Conservation (phyloP, 108 stramenopile species). For the Fragilariopsis cylindrus region DNA sequence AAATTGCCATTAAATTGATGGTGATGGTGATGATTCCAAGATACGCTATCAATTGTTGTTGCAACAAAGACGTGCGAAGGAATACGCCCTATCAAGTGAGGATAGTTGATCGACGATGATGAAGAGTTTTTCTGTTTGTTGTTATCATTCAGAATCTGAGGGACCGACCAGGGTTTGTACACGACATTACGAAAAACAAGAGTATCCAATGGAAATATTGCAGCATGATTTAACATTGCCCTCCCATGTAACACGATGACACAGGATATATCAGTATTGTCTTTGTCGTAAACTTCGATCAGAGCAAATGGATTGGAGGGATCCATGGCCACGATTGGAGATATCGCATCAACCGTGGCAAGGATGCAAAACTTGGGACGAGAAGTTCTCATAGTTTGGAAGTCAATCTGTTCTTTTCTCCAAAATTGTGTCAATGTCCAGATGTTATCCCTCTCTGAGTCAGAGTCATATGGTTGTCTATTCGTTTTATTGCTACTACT, state of each 20-base stretch:
- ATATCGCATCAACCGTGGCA: slow-evolving; percentile 68
- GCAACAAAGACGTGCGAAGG: slow-evolving; percentile 72
- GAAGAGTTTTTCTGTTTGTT: neutral
- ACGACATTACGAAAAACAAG: slow-evolving; percentile 46
- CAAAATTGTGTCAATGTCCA: slow-evolving; percentile 33
- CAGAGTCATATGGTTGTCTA: neutral
- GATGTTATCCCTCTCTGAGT: neutral
- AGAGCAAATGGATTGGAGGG: slow-evolving; percentile 71
- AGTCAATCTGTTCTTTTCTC: slow-evolving; percentile 8
- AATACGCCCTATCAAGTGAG: slow-evolving; percentile 40
- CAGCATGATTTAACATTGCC: slow-evolving; percentile 56
- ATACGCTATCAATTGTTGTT: slow-evolving; percentile 31
- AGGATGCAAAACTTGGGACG: slow-evolving; percentile 19
- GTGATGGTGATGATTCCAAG: slow-evolving; percentile 29
- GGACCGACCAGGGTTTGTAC: slow-evolving; percentile 64
- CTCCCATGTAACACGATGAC: slow-evolving; percentile 63
- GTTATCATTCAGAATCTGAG: slow-evolving; percentile 30
- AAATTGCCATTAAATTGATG: slow-evolving; percentile 12
- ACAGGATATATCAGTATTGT: slow-evolving; percentile 28
- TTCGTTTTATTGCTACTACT: slow-evolving; percentile 1
- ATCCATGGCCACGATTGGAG: slow-evolving; percentile 68
- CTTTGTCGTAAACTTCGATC: slow-evolving; percentile 63
- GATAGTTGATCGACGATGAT: slow-evolving; percentile 17
- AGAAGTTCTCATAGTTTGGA: slow-evolving; percentile 11
- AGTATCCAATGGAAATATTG: slow-evolving; percentile 60